Base-by-base conservation (phyloP, 805 yeast genomes). In the Saturnispora hagleri region DNA sequence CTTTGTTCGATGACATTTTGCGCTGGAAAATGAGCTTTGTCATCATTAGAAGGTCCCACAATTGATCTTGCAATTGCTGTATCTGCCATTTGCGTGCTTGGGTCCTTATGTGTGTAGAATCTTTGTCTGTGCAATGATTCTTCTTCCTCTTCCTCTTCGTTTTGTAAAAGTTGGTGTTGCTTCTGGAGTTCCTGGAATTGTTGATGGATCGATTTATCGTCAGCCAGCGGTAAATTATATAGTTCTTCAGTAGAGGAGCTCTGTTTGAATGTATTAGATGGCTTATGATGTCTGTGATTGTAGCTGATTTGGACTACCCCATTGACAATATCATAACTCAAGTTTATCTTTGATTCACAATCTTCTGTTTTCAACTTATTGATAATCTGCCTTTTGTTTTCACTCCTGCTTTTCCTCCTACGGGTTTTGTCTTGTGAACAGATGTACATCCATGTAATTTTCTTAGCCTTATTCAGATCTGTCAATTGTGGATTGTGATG, bases 391-490 rank as follows among this genome's bases (percentile, higher is more conserved):
- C 75, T 63, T 50, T 69, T 68, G 45, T 69, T 62, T 7, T 64
- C 69, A 42, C 75, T 68, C 51, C 76, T 59, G 10, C 75, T 68
- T 53, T 69, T 70, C 47, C 77, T 65, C 52, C 73, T 74, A 24
- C 72, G 65, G n/a, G 63, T 56, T 46, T 62, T 65, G 53, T 73
- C 77, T 50, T 73, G 77, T 2, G 75, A 70, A 52, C 77, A 73
- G 28, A 73, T 67, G 52, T 70, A 73, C 69, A 68, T 71, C 65
- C 74, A 73, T 1, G 74, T 63, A 38, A 72, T 64, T 54, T 70
- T 72, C 50, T 71, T 71, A 7, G 70, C 60, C 53, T 68, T 69
- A 38, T 69, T 62, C 4, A 58, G 52, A 43, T 64, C 66, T 8
- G 54, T 46, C 27, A 66, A 46, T 24, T 60, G 55, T 15, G 68